These are phyloP conservation scores for Blastosporella zonata DNA, from an alignment of 1,284 basidiomycete genomes.

Conservation along the genomic window DNA sequence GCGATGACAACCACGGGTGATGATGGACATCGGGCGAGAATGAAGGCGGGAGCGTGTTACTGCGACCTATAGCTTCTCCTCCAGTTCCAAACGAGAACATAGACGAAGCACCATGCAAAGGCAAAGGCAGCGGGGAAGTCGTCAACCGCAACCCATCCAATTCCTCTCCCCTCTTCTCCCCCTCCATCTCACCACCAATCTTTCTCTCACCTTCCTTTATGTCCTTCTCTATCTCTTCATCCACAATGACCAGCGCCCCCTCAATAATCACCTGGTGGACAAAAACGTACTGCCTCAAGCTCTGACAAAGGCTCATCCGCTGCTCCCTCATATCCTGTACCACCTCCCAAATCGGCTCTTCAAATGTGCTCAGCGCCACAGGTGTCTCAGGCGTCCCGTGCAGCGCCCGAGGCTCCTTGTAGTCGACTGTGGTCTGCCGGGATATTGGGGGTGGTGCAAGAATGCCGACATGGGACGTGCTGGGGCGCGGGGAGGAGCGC, in stretches of 20 bases:
- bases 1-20: background rate
- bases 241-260: slow-evolving; percentile 73
- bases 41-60: slow-evolving; percentile 1
- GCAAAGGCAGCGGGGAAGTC: background rate
- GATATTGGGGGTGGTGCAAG: background rate
- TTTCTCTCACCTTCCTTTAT: slow-evolving; percentile 25
- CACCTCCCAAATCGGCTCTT: slow-evolving; percentile 74
- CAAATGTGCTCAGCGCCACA: slow-evolving; percentile 55
- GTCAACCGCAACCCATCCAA: background rate
- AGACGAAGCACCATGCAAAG: background rate
- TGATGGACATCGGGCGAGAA: background rate
- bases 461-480: background rate
- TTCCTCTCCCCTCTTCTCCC: background rate
- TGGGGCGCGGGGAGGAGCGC: background rate
- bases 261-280: slow-evolving; percentile 85
- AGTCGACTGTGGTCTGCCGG: slow-evolving; percentile 36
- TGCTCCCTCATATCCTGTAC: slow-evolving; percentile 89
- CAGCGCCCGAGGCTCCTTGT: slow-evolving; percentile 56
- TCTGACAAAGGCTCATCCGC: slow-evolving; percentile 89
- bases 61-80: background rate
- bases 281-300: slow-evolving; percentile 86
- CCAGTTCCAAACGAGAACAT: background rate
- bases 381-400: slow-evolving; percentile 50
- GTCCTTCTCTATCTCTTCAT: slow-evolving; percentile 58
- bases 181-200: slow-evolving; percentile 1